Conservation (phyloP, 805 yeast species). For the Saccharomyces paradoxus region DNA sequence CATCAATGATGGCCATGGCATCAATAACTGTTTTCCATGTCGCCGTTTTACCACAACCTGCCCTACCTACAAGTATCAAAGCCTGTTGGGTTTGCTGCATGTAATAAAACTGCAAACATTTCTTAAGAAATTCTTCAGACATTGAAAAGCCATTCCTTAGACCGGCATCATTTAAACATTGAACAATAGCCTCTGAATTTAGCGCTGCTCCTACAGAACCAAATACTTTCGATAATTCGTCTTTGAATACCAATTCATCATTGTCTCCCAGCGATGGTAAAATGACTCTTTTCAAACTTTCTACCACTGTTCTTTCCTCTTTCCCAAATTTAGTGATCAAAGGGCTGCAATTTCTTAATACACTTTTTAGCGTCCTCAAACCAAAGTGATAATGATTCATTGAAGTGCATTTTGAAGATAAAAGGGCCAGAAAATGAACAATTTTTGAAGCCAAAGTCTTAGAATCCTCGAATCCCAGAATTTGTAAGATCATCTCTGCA, state of each 20-base stretch:
- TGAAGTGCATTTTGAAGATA: constrained; percentile 36
- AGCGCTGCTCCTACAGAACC: not conserved
- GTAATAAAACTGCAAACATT: constrained; percentile 53
- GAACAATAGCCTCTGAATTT: not conserved
- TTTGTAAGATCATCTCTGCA: constrained; percentile 59
- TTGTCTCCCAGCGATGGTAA: constrained; percentile 54
- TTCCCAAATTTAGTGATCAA: not conserved
- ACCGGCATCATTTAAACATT: constrained; percentile 9
- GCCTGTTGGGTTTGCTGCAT: constrained; percentile 65
- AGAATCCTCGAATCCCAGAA: constrained; percentile 60
- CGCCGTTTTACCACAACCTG: constrained; percentile 69
- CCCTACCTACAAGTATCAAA: constrained; percentile 65
- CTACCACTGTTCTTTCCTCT: constrained; percentile 32
- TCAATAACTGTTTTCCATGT: constrained; percentile 43
- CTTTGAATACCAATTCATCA: constrained; percentile 42
- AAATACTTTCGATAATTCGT: not conserved
- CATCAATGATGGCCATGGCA: constrained; percentile 34
- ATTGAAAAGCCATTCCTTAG: constrained; percentile 1
- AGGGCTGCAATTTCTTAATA: constrained; percentile 46
- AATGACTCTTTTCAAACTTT: constrained; percentile 52
- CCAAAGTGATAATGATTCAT: constrained; percentile 90
- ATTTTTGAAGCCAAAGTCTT: constrained; percentile 37
- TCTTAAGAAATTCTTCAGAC: constrained; percentile 41
- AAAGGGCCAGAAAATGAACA: constrained; percentile 44
- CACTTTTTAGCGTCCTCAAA: constrained; percentile 66